A percentile compares a stretch with the other conserved stretches of the same genome.
phyloP scores from a whole-genome alignment of 306 rosid species.

The Malus sylvestris region DNA sequence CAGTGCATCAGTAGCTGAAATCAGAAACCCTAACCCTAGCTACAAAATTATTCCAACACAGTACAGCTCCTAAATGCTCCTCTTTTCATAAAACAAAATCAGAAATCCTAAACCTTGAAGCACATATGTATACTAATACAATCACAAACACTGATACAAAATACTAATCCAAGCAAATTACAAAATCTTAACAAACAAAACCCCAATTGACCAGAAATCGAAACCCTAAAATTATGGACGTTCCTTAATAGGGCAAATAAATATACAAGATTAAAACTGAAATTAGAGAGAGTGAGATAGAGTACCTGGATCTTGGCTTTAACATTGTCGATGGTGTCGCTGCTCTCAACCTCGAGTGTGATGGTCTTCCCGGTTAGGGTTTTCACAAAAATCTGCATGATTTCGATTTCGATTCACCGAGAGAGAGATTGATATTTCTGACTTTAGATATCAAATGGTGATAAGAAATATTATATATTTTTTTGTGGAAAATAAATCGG shows the following conservation, averaged over 20 bases:
- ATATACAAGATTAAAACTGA: not conserved
- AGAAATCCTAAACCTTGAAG: too few species aligned
- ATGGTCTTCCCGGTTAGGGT: constrained; percentile 11
- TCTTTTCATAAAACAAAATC: too few species aligned
- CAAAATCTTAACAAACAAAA: not conserved
- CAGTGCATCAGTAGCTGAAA: not conserved
- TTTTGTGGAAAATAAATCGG: not conserved
- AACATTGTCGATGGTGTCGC: constrained; percentile 15
- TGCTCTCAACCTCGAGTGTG: constrained; percentile 15
- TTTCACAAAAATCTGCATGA: constrained; percentile 14
- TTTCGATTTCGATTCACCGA: not conserved
- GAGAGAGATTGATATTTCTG: not conserved
- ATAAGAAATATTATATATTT: not conserved
- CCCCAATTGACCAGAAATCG: not conserved
- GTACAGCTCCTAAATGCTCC: not conserved
- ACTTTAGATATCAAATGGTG: not conserved
- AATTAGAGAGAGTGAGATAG: not conserved
- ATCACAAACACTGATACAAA: not conserved
- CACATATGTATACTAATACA: not conserved
- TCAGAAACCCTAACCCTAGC: not conserved
- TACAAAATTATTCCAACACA: not conserved
- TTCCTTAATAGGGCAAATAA: not conserved
- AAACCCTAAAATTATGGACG: not conserved
- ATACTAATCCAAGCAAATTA: not conserved
- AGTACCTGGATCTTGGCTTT: constrained; percentile 16